A percentile compares a stretch with the other conserved stretches of the same genome.
These are phyloP conservation scores for Funneliformis caledonium DNA, from an alignment of 371 early-diverging fungal genomes.

Conservation along the genomic window DNA sequence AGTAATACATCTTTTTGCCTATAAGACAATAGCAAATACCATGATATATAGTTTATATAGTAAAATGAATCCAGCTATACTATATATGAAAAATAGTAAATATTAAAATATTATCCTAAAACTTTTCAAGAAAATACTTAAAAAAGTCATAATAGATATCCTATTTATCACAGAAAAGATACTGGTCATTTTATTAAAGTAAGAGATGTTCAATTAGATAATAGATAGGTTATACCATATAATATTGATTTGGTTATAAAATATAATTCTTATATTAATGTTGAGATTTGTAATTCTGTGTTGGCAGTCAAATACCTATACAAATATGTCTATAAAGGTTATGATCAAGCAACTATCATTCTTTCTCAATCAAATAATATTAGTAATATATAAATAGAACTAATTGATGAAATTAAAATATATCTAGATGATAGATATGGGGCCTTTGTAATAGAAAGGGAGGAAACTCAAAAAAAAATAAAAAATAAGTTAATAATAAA, in stretches of 20 bases:
- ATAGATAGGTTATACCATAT: constrained; percentile 45
- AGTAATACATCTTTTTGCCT: constrained; percentile 38
- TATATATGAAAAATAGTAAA: constrained; percentile 44
- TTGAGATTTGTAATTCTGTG: too few relatives aligned
- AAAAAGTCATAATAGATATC: constrained; percentile 38
- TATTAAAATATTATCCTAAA: constrained; percentile 43
- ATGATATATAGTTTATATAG: constrained; percentile 48
- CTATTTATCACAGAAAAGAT: constrained; percentile 31
- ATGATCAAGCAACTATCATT: constrained; percentile 45
- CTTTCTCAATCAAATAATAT: constrained; percentile 42
- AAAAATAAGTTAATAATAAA: too few relatives aligned
- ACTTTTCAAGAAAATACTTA: constrained; percentile 42
- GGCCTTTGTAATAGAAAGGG: too few relatives aligned
- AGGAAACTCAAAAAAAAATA: too few relatives aligned
- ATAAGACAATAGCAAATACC: constrained; percentile 43
- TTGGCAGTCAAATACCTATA: too few relatives aligned
- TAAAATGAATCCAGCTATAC: constrained; percentile 21
- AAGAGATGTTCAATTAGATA: constrained; percentile 41
- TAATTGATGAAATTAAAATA: too few relatives aligned
- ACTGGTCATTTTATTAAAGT: not conserved
- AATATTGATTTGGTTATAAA: not conserved
- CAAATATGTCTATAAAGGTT: not conserved
- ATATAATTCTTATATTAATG: too few relatives aligned
- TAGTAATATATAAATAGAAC: too few relatives aligned
- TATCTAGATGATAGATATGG: too few relatives aligned